A percentile compares a stretch with the other conserved stretches of the same genome.
These are phyloP conservation scores for Epipyxis sp. DNA, from an alignment of 108 stramenopile species.

Conservation along the genomic window DNA sequence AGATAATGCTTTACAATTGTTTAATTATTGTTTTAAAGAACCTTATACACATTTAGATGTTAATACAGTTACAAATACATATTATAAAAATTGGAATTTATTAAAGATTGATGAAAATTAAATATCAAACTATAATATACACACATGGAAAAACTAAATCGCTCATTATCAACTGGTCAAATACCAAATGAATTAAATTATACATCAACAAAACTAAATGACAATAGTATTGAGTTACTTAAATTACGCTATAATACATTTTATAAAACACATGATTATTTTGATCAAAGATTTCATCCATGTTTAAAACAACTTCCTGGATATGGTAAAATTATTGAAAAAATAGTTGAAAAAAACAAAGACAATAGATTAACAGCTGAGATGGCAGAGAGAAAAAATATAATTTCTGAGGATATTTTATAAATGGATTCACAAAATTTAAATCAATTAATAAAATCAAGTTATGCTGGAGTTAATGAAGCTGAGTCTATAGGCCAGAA, in stretches of 20 bases:
- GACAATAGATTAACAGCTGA: background rate
- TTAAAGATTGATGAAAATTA: background rate
- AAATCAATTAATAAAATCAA: background rate
- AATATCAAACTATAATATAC: background rate
- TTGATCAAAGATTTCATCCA: background rate
- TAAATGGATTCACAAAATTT: background rate
- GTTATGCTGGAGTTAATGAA: too few species aligned
- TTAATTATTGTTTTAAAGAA: background rate
- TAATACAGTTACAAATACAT: background rate
- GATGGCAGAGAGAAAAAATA: background rate
- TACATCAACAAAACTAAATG: background rate
- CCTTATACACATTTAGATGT: too few species aligned
- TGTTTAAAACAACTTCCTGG: background rate
- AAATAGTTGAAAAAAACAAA: background rate
- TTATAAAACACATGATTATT: too few species aligned
- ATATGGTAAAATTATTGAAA: background rate
- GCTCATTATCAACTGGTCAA: background rate
- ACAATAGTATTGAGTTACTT: background rate
- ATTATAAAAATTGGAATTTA: background rate
- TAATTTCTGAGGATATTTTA: background rate
- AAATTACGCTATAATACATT: background rate
- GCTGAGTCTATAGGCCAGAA: too few species aligned
- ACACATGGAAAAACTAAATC: background rate
- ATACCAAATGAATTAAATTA: background rate
- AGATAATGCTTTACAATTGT: background rate